Evolutionary conservation across 345 rosid species (phyloP), one percentile per base, ranked within the genome.

Genomic region (Hibiscus mutabilis): DNA sequence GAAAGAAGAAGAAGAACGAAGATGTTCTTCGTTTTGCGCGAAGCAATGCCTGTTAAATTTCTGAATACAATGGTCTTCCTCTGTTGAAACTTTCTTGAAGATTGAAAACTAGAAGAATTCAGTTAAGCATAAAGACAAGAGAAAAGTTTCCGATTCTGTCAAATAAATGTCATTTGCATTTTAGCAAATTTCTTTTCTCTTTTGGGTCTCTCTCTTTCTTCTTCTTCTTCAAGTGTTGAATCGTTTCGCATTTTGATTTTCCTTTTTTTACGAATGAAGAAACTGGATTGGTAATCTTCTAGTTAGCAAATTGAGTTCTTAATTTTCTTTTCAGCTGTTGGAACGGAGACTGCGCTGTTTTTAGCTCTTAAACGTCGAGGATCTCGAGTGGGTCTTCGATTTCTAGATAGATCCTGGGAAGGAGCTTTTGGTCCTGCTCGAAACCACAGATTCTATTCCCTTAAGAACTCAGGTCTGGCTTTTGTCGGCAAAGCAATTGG

Each of bases 51-150:
- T 9, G 84, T 63, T 68, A 37, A 6, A 14, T 81, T 75, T 46
- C 88, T 49, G 79, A 77, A 82, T 59, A 59, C 76, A 78, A 77
- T 77, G 82, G 75, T 75, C 68, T 24, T 78, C 78, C 53, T 77
- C 78, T 72, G 71, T 66, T 65, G 56, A 46, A 73, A 37, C 79
- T 72, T 75, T 76, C 60, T 55, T 5, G 29, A 55, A 21, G 60
- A 21, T 55, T 55, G 60, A 19, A 21, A 55, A 7, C 22, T n/a
- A 18, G 21, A 10, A 55, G 21, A 3, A 55, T 19, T 8, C 27
- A 55, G 4, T 55, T 21, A 55, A 31, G 37, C 42, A 37, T 57
- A 5, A 46, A 66, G 58, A 19, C 44, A 56, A 57, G 72, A 33
- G 77, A 59, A 67, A 73, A 75, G 19, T 60, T 71, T 68, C 86